A percentile compares a stretch with the other conserved stretches of the same genome.
Conservation (phyloP, 139 green algal genomes). For the Coelastrella sp. region DNA sequence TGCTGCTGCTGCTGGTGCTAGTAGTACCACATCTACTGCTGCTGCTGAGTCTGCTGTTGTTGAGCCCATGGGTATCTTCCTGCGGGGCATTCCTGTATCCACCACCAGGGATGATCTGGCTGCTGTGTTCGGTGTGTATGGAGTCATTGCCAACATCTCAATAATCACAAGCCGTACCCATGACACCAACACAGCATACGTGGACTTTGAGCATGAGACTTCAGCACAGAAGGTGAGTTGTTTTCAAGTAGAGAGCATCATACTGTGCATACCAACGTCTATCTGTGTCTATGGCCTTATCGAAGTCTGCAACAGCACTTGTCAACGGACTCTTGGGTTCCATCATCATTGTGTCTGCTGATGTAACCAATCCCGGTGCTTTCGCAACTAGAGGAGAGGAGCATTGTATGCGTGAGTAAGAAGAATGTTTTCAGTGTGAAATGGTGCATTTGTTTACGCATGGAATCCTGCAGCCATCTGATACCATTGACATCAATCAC, state of each 20-base stretch:
- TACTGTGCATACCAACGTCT: background rate
- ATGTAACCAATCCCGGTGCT: too few species aligned
- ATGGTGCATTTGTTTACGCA: too few species aligned
- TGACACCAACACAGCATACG: constrained; percentile 43
- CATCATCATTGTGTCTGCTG: too few species aligned
- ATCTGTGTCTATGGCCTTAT: background rate
- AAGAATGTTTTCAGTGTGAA: too few species aligned
- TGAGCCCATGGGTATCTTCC: constrained; percentile 24
- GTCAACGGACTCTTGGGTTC: too few species aligned
- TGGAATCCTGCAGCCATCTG: too few species aligned
- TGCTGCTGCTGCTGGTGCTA: background rate
- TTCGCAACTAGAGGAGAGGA: too few species aligned
- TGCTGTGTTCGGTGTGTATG: background rate
- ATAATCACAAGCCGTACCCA: constrained; percentile 31
- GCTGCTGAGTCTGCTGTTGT: background rate
- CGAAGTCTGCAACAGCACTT: background rate
- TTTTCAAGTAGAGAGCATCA: background rate
- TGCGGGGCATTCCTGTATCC: constrained; percentile 32
- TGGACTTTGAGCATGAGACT: constrained; percentile 31
- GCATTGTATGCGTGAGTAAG: too few species aligned
- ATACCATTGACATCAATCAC: background rate
- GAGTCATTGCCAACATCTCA: background rate
- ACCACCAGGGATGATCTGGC: constrained; percentile 20
- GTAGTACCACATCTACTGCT: background rate
- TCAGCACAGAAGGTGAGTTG: constrained; percentile 30